A percentile compares a stretch with the other conserved stretches of the same genome.
Conservation (phyloP, 345 rosid genomes). For the Boechera retrofracta region DNA sequence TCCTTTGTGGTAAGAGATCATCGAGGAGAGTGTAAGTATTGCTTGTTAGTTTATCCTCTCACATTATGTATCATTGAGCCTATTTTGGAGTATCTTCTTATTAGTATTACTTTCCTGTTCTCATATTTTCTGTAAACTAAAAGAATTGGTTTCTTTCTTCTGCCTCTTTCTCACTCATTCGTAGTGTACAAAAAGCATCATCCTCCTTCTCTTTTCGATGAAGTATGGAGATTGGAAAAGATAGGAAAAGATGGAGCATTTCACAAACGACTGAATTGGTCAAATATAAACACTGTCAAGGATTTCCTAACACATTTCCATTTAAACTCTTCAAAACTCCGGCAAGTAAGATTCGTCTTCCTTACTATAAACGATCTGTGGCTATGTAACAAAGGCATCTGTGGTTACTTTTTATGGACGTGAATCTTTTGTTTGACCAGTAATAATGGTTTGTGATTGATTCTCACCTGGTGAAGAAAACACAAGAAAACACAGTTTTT, state of each 20-base stretch:
- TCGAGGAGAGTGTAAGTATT: constrained; percentile 93
- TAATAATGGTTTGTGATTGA: not conserved
- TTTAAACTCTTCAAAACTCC: constrained; percentile 73
- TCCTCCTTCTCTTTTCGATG: constrained; percentile 85
- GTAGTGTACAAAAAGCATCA: constrained; percentile 97
- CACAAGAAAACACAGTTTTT: not conserved
- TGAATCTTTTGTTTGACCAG: constrained; percentile 7
- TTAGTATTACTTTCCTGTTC: not conserved
- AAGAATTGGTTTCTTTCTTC: constrained; percentile 4
- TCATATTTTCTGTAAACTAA: not conserved
- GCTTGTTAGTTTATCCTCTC: constrained; percentile 8
- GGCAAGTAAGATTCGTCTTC: constrained; percentile 58
- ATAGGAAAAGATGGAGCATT: constrained; percentile 99
- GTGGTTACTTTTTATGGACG: not conserved
- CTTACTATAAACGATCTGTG: not conserved
- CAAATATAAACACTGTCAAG: constrained; percentile 74
- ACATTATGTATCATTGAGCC: constrained; percentile 17
- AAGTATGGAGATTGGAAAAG: constrained; percentile 98
- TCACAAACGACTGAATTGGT: constrained; percentile 77
- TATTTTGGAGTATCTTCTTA: not conserved
- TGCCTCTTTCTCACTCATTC: constrained; percentile 24
- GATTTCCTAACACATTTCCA: constrained; percentile 77
- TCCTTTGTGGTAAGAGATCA: constrained; percentile 98
- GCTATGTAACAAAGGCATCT: not conserved
- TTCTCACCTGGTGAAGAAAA: not conserved